Evolutionary conservation across 108 stramenopile genomes (phyloP).

Genomic region (Schizochytrium sp.): DNA sequence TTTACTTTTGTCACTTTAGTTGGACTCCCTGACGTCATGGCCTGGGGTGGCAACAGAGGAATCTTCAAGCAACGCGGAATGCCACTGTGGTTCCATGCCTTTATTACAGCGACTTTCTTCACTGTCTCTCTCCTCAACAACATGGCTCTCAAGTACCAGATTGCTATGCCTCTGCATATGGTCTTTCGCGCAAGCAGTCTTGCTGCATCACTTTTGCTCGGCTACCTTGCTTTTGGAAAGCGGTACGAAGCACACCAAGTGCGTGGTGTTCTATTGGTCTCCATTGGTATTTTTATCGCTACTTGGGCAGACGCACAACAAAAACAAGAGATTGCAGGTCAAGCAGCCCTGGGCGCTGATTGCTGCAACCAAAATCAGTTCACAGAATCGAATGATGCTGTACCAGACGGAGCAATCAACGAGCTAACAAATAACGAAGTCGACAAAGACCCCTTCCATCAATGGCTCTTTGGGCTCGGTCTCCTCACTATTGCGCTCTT

Average conservation of each 20-base stretch:
- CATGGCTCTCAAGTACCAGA: constrained; percentile 58
- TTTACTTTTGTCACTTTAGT: constrained; percentile 20
- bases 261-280: constrained; percentile 42
- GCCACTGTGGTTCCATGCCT: constrained; percentile 51
- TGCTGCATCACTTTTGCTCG: constrained; percentile 49
- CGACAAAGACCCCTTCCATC: background rate
- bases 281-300: constrained; percentile 9
- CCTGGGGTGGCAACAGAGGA: background rate
- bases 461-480: constrained; percentile 56
- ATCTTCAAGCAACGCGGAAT: constrained; percentile 1
- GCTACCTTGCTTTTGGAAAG: background rate
- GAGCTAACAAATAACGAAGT: background rate
- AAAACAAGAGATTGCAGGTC: background rate
- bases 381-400: background rate
- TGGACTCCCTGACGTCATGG: constrained; percentile 28
- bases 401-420: too few relatives aligned
- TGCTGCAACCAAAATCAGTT: background rate
- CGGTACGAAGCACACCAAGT: constrained; percentile 9
- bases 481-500: constrained; percentile 50
- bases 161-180: constrained; percentile 62
- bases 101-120: constrained; percentile 45
- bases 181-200: constrained; percentile 59
- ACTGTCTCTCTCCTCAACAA: constrained; percentile 47
- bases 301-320: constrained; percentile 55
- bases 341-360: background rate